Base-by-base conservation (phyloP, 1,284 basidiomycete genomes). In the Meira nashicola region DNA sequence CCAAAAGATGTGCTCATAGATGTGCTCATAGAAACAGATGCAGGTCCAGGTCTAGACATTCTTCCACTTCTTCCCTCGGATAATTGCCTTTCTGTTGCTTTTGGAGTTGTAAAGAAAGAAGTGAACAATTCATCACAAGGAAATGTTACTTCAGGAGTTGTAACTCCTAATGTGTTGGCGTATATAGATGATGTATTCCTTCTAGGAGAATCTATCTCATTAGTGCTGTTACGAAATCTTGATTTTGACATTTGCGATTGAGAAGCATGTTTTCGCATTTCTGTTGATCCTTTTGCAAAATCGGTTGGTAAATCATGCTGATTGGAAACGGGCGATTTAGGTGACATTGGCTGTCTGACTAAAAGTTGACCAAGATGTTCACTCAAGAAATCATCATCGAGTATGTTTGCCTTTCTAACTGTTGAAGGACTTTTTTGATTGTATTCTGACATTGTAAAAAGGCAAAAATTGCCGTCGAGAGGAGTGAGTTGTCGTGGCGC, bases 1-100 rank as follows among this genome's bases (percentile, higher is more conserved):
- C 40, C 40, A 43, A 43, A 43, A 15, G 40, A 15, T 43, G 40
- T 43, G 40, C 40, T 43, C 40, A 43, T 43, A 15, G 40, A 15
- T 43, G 40, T 43, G 40, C 40, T 43, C 40, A 43, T 43, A 3
- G 40, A 43, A 15, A 19, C 19, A 6, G 40, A 43, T 15, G 40
- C 19, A 43, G 15, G 14, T 2, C 11, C 11, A 4, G 40, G 3
- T 15, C 15, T 15, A 43, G 40, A 5, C 6, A 11, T 43, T 5
- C 40, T 43, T 40, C n/a, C 10, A 10, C 40, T 33, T 33, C 10
- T 3, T 21, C 19, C 6, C 41, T 43, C 41, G 3, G 41, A 15
- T 43, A 4, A 6, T 43, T 43, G n/a, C 10, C 10, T 43, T 21
- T 4, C 41, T 43, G 41, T 10, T 10, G 15, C 4, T n/a, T n/a